Evolutionary conservation across 2,329 filamentous ascomycete species (phyloP).

Genomic region (Venturia aucupariae): DNA sequence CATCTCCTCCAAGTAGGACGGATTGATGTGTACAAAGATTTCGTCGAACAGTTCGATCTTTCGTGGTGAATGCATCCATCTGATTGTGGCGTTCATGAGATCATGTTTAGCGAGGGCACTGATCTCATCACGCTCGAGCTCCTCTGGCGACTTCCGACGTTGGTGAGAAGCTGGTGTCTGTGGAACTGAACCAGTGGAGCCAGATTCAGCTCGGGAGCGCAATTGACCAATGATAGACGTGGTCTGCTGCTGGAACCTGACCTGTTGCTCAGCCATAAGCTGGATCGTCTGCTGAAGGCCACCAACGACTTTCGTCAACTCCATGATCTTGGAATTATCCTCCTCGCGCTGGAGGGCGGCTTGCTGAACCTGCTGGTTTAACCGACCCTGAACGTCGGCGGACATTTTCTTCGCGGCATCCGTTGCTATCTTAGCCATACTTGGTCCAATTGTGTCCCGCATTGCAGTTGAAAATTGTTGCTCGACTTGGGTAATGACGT

Average conservation of each 20-base stretch:
- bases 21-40: conserved; percentile 49
- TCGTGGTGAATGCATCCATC: conserved; percentile 53
- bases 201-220: conserved; percentile 8
- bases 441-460: conserved; percentile 54
- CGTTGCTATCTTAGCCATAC: conserved; percentile 54
- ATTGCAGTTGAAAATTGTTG: conserved; percentile 52
- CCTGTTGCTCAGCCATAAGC: conserved; percentile 59
- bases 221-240: conserved; percentile 33
- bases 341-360: conserved; percentile 42
- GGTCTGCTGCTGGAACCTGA: conserved; percentile 54
- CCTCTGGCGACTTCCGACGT: conserved; percentile 36
- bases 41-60: conserved; percentile 53
- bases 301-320: conserved; percentile 58
- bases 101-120: conserved; percentile 51
- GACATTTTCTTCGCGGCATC: conserved; percentile 60
- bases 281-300: conserved; percentile 60
- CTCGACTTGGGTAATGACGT: conserved; percentile 60
- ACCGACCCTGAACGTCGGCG: conserved; percentile 56
- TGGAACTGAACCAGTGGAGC: conserved; percentile 20
- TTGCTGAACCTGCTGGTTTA: conserved; percentile 42
- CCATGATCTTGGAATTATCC: conserved; percentile 59
- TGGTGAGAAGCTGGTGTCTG: conserved; percentile 19
- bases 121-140: conserved; percentile 53
- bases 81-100: conserved; percentile 38
- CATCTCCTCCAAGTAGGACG: conserved; percentile 45